Percentiles rank a stretch among this genome's conserved stretches.
Conservation (phyloP, 805 yeast genomes). For the Pichia eremophila region DNA sequence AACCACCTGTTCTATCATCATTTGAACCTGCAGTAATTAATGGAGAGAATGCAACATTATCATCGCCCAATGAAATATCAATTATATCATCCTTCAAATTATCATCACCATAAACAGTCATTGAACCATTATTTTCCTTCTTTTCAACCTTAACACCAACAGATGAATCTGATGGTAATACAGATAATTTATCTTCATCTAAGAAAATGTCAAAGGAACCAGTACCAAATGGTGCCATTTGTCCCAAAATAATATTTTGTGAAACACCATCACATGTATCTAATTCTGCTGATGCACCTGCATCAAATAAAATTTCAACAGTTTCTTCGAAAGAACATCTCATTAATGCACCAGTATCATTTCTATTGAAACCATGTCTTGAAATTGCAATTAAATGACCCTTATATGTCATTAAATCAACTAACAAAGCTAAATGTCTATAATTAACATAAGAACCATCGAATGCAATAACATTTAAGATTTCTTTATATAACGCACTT, state of each 20-base stretch:
- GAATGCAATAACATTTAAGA: conserved; percentile 93
- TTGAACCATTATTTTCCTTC: conserved; percentile 61
- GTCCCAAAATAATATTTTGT: conserved; percentile 95
- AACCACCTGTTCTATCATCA: conserved; percentile 71
- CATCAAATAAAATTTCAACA: conserved; percentile 93
- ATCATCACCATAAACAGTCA: conserved; percentile 79
- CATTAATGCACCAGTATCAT: conserved; percentile 98
- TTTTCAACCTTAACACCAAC: conserved; percentile 30
- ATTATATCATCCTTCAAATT: conserved; percentile 57
- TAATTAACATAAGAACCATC: conserved; percentile 99
- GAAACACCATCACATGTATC: conserved; percentile 99
- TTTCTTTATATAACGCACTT: conserved; percentile 86
- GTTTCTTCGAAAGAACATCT: conserved; percentile 99
- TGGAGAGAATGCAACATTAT: conserved; percentile 83
- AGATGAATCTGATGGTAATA: conserved; percentile 43
- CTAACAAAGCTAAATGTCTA: conserved; percentile 95
- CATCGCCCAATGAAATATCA: conserved; percentile 35
- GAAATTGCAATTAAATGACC: conserved; percentile 98
- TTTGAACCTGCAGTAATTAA: conserved; percentile 76
- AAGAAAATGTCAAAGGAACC: conserved; percentile 95
- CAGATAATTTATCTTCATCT: conserved; percentile 76
- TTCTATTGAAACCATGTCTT: conserved; percentile 98
- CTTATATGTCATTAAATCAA: conserved; percentile 96
- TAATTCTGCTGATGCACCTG: conserved; percentile 95
- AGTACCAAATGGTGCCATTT: conserved; percentile 97